Evolutionary conservation across 202 grass and related monocot species (phyloP), one percentile per base, ranked within the genome.

Genomic region (Carex sylvatica): DNA sequence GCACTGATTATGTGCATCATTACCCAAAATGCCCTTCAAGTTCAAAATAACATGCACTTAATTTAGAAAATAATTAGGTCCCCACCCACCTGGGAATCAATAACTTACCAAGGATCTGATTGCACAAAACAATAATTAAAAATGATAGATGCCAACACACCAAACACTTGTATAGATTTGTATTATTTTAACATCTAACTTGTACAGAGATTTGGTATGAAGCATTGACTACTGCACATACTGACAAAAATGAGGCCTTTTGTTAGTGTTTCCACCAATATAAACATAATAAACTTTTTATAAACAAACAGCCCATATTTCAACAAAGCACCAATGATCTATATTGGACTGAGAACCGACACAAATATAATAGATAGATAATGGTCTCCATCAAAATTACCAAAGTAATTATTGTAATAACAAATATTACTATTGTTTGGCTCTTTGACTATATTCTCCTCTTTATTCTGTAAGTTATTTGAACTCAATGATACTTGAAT

Each of bases 221-320:
- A 54, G 40, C 62, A 82, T 82, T 82, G 79, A 82, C 79, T 68
- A 66, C 51, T 61, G 62, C 62, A 82, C 60, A 52, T 66, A 33
- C 4, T 82, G 62, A 82, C 79, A 81, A 82, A 82, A 82, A 82
- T 11, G 22, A 19, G 53, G 79, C 79, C 66, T 69, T 82, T 68
- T 65, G 62, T 76, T 76, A 76, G 73, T 31, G 44, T 82, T 49
- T 14, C 59, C n/a, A 38, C 60, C 42, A 53, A 66, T 76, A 58
- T 76, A 56, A 76, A 76, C 44, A 76, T 76, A 76, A 76, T 58
- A 10, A 56, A 56, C 24, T 9, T 76, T 35, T 35, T 76, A 56
- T 58, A 82, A 66, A 66, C 64, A 82, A 62, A 65, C 42, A 66
- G 26, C 79, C 69, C 62, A 64, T 80, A 61, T 80, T 64, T 62